Conservation (phyloP, 805 yeast genomes). For the Naumovozyma baii region DNA sequence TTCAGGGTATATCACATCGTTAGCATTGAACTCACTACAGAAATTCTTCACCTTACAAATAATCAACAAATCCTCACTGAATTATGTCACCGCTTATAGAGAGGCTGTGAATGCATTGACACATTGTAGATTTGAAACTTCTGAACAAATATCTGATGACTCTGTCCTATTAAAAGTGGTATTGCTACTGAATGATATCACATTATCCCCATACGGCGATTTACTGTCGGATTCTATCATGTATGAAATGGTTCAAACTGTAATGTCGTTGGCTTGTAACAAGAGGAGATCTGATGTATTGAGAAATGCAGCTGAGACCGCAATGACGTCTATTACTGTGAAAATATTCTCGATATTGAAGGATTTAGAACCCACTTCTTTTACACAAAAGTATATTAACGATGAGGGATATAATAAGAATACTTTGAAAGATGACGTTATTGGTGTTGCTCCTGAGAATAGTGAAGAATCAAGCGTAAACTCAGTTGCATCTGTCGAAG, state of each 20-base stretch:
- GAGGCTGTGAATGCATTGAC: conserved; percentile 52
- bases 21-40: conserved; percentile 67
- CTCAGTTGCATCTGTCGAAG: not conserved
- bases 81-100: conserved; percentile 50
- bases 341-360: conserved; percentile 55
- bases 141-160: conserved; percentile 87
- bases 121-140: conserved; percentile 91
- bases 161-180: conserved; percentile 79
- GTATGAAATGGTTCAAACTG: conserved; percentile 83
- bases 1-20: conserved; percentile 74
- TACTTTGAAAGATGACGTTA: conserved; percentile 14
- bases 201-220: conserved; percentile 54
- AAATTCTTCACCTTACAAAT: conserved; percentile 66
- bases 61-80: conserved; percentile 44
- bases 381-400: conserved; percentile 11
- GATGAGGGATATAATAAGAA: conserved; percentile 16
- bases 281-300: conserved; percentile 84
- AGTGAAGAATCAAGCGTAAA: not conserved
- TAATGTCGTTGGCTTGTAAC: conserved; percentile 85
- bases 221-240: conserved; percentile 72
- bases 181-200: conserved; percentile 56
- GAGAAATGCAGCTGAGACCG: conserved; percentile 79
- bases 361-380: conserved; percentile 18
- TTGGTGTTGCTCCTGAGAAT: conserved; percentile 6
- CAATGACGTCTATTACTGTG: conserved; percentile 60